Percentiles rank a stretch among this genome's conserved stretches.
phyloP scores from a whole-genome alignment of 768 basidiomycete genomes.

The Punctularia strigosozonata region DNA sequence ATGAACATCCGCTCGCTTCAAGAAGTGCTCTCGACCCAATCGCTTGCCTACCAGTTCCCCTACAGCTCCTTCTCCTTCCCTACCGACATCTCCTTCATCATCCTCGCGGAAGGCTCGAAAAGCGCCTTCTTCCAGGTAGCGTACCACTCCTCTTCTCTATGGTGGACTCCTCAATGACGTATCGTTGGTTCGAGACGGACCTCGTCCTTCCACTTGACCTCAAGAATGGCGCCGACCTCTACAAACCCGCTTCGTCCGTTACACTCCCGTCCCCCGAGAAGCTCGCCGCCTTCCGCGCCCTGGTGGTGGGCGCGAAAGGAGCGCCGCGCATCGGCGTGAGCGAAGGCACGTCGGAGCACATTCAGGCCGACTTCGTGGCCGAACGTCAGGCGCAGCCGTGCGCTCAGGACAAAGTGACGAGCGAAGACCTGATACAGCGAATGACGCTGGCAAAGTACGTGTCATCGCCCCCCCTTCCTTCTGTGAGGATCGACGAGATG shows the following conservation, averaged over 20 bases:
- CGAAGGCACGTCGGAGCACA: conserved; percentile 31
- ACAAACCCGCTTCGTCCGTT: conserved; percentile 29
- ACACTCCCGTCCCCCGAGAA: conserved; percentile 32
- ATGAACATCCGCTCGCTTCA: conserved; percentile 53
- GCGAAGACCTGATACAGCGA: conserved; percentile 54
- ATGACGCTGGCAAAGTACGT: conserved; percentile 63
- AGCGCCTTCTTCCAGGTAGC: conserved; percentile 64
- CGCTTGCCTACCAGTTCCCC: conserved; percentile 64
- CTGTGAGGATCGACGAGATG: too few species aligned
- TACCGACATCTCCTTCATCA: conserved; percentile 59
- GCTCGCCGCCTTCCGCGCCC: conserved; percentile 42
- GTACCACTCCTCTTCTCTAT: not conserved
- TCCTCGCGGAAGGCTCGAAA: conserved; percentile 51
- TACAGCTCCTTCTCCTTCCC: conserved; percentile 62
- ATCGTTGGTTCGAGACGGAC: conserved; percentile 31
- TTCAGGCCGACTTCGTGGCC: conserved; percentile 64
- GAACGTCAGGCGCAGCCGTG: conserved; percentile 25
- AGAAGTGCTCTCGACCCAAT: conserved; percentile 51
- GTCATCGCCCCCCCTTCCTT: not conserved
- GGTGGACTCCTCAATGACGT: conserved; percentile 1
- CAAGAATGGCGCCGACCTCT: conserved; percentile 24
- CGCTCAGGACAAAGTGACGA: too few species aligned
- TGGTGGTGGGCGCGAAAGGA: conserved; percentile 49
- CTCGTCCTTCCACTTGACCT: conserved; percentile 35
- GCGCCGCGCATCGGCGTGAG: conserved; percentile 10